Conservation (phyloP, 2,329 filamentous ascomycete species). For the Beauveria sp. region DNA sequence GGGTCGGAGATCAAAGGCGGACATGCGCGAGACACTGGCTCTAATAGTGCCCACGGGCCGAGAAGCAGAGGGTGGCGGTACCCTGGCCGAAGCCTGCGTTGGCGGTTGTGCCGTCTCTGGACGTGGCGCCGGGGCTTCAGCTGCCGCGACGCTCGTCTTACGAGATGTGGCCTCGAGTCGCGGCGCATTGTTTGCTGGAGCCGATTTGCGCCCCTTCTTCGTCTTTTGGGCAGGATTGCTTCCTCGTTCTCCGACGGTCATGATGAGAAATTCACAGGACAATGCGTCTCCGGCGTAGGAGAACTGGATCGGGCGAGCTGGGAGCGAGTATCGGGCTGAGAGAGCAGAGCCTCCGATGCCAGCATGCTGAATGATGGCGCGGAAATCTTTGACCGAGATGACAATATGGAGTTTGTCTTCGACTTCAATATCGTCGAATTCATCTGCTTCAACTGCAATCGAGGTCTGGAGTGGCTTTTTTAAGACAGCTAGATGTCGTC, state of each 20-base stretch:
- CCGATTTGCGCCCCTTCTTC: slow-evolving; percentile 37
- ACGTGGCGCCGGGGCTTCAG: slow-evolving; percentile 20
- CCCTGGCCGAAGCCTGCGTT: slow-evolving; percentile 20
- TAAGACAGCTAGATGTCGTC: slow-evolving; percentile 49
- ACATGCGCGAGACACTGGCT: slow-evolving; percentile 28
- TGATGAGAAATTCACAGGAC: slow-evolving; percentile 69
- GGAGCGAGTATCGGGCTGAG: slow-evolving; percentile 61
- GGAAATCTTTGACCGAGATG: slow-evolving; percentile 77
- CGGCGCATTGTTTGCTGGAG: slow-evolving; percentile 26
- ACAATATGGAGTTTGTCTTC: slow-evolving; percentile 71
- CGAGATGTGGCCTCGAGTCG: slow-evolving; percentile 42
- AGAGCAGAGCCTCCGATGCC: slow-evolving; percentile 60
- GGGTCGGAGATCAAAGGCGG: slow-evolving; percentile 40
- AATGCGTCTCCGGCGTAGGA: slow-evolving; percentile 62
- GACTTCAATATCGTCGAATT: slow-evolving; percentile 68
- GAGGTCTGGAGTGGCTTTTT: slow-evolving; percentile 77
- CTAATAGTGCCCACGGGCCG: slow-evolving; percentile 27
- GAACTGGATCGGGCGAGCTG: slow-evolving; percentile 64
- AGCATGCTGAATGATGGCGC: slow-evolving; percentile 69
- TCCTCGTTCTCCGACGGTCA: slow-evolving; percentile 66
- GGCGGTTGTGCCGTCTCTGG: slow-evolving; percentile 8
- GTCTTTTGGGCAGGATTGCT: slow-evolving; percentile 40
- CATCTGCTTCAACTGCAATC: slow-evolving; percentile 66
- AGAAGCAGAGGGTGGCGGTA: slow-evolving; percentile 22
- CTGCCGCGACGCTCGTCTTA: slow-evolving; percentile 33